Conservation (phyloP, 306 rosid genomes). For the Malus sieversii region DNA sequence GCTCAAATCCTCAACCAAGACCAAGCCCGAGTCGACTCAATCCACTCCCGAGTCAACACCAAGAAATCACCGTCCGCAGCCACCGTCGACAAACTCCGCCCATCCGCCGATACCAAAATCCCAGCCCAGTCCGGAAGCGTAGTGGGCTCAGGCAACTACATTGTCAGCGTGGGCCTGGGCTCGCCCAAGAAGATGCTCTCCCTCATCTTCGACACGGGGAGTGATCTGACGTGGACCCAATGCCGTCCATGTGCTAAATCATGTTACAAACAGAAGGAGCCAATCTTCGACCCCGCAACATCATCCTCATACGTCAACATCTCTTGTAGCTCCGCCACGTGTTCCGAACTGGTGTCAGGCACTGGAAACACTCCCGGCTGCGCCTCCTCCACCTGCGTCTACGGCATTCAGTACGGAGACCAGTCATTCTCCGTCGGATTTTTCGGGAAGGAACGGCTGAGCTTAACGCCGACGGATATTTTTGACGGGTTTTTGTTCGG, state of each 20-base stretch:
- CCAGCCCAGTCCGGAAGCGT: conserved; percentile 47
- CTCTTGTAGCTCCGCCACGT: conserved; percentile 30
- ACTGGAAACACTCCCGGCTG: conserved; percentile 45
- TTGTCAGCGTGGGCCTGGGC: conserved; percentile 57
- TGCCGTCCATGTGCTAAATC: conserved; percentile 46
- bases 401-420: conserved; percentile 48
- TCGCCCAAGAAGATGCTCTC: conserved; percentile 46
- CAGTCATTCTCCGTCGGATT: conserved; percentile 50
- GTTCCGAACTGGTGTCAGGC: conserved; percentile 41
- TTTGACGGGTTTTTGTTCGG: conserved; percentile 42
- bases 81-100: neutral
- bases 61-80: neutral
- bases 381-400: conserved; percentile 34
- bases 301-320: conserved; percentile 42
- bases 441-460: conserved; percentile 41
- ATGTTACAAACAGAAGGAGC: conserved; percentile 54
- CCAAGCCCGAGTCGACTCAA: conserved; percentile 19
- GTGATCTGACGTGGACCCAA: conserved; percentile 79
- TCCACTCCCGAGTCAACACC: neutral
- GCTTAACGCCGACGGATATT: conserved; percentile 18
- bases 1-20: conserved; percentile 12
- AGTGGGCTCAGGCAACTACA: conserved; percentile 49
- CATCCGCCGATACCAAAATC: conserved; percentile 10
- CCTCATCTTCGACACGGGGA: conserved; percentile 58
- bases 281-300: conserved; percentile 34